phyloP scores from a whole-genome alignment of 371 early-diverging fungal species.

The Basidiobolus meristosporus region DNA sequence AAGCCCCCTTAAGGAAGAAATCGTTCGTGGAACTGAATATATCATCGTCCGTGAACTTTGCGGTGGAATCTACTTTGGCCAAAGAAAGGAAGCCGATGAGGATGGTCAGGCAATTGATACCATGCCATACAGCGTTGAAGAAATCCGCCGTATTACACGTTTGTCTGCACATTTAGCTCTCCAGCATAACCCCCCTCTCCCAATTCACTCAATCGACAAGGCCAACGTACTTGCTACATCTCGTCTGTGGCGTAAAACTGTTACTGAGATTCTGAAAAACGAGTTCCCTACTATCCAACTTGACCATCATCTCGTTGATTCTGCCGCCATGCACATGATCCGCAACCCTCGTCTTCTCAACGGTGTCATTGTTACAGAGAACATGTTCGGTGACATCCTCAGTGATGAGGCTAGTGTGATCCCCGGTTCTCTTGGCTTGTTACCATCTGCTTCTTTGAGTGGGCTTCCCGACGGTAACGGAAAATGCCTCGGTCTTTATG shows the following conservation, averaged over 20 bases:
- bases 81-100: constrained; percentile 65
- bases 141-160: constrained; percentile 83
- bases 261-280: constrained; percentile 60
- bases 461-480: constrained; percentile 58
- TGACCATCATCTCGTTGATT: constrained; percentile 83
- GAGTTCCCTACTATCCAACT: constrained; percentile 75
- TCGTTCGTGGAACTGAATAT: constrained; percentile 77
- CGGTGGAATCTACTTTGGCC: constrained; percentile 95
- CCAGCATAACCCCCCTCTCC: constrained; percentile 53
- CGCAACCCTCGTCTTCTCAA: constrained; percentile 75
- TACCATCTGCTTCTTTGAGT: constrained; percentile 81
- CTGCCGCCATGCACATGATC: constrained; percentile 92
- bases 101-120: constrained; percentile 78
- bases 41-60: constrained; percentile 86
- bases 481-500: constrained; percentile 74
- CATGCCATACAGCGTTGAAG: constrained; percentile 71
- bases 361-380: constrained; percentile 89
- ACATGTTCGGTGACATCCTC: constrained; percentile 97
- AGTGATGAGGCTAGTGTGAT: constrained; percentile 91
- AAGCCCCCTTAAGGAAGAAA: constrained; percentile 78
- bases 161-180: constrained; percentile 71
- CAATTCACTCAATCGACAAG: constrained; percentile 90
- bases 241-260: constrained; percentile 84
- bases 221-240: constrained; percentile 95
- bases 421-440: constrained; percentile 81